These are phyloP conservation scores for Noccaea caerulescens DNA, from an alignment of 345 rosid genomes.

Conservation along the genomic window DNA sequence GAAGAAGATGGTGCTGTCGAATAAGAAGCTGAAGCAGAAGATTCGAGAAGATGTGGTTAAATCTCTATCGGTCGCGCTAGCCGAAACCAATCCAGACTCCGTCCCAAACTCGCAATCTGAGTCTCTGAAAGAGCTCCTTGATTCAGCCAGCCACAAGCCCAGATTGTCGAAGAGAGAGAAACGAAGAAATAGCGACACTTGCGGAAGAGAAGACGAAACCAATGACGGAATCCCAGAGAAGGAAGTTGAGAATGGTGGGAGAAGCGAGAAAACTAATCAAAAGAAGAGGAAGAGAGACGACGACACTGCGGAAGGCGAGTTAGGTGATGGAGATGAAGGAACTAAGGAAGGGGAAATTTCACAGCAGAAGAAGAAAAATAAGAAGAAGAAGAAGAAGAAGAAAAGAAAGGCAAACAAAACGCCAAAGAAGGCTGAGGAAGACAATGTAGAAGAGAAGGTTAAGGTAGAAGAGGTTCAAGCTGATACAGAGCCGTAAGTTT, in stretches of 20 bases:
- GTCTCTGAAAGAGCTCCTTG: constrained; percentile 58
- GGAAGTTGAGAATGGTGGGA: constrained; percentile 2
- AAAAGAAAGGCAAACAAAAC: constrained; percentile 41
- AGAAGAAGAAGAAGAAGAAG: constrained; percentile 37
- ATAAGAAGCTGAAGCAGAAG: constrained; percentile 91
- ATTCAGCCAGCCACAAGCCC: constrained; percentile 61
- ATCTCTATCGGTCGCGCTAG: constrained; percentile 39
- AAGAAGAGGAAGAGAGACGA: constrained; percentile 48
- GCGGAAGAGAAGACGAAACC: constrained; percentile 28
- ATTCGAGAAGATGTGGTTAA: constrained; percentile 57
- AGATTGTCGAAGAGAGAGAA: constrained; percentile 82
- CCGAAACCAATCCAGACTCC: constrained; percentile 33
- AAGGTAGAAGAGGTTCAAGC: constrained; percentile 37
- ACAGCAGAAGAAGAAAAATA: constrained; percentile 24
- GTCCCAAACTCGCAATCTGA: constrained; percentile 45
- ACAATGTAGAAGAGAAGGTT: constrained; percentile 33
- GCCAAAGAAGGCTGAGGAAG: constrained; percentile 41
- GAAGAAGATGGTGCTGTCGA: constrained; percentile 78
- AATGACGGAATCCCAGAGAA: constrained; percentile 5
- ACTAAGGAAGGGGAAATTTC: constrained; percentile 36
- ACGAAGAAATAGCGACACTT: constrained; percentile 52
- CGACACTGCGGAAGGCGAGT: constrained; percentile 23
- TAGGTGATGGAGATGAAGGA: constrained; percentile 24
- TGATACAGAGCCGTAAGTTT: constrained; percentile 41
- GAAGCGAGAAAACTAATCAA: constrained; percentile 19